phyloP scores from a whole-genome alignment of 2,329 filamentous ascomycete species.

The Cladosporium sp. region DNA sequence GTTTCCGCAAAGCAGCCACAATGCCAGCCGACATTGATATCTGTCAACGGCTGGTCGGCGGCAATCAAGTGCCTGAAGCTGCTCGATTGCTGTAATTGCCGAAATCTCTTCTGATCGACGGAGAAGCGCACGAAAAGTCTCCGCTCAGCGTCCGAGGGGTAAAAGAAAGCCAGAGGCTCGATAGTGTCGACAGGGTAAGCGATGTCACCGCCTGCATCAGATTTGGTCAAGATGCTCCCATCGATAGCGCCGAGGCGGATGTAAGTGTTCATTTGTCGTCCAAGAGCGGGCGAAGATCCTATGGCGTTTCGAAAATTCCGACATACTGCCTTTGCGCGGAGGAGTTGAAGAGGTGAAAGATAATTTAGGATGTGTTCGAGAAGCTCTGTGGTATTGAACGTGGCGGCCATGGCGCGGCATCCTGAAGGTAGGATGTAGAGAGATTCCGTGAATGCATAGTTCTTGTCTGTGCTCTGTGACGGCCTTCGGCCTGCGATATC shows the following conservation, averaged over 20 bases:
- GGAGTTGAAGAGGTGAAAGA: background rate
- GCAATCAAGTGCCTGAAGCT: background rate
- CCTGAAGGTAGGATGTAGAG: too few species aligned
- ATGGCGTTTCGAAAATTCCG: background rate
- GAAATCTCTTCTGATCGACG: background rate
- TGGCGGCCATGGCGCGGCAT: background rate
- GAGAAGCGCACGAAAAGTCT: background rate
- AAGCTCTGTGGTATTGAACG: conserved; percentile 4
- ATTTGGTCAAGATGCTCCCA: background rate
- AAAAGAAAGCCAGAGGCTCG: background rate
- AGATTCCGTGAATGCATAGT: background rate
- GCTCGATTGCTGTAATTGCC: background rate
- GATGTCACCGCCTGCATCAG: background rate
- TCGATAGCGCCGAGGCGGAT: background rate
- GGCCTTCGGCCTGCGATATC: background rate
- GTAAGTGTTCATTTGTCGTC: background rate
- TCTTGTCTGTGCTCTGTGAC: background rate
- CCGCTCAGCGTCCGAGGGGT: background rate
- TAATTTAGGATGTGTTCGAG: conserved; percentile 6
- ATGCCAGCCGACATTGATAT: conserved; percentile 4
- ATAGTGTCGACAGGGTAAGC: background rate
- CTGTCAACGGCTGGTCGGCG: background rate
- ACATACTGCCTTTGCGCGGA: background rate
- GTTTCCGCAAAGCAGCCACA: background rate
- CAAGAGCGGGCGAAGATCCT: background rate